Evolutionary conservation across 2,329 filamentous ascomycete species (phyloP).

Genomic region (Ascochyta rabiei): DNA sequence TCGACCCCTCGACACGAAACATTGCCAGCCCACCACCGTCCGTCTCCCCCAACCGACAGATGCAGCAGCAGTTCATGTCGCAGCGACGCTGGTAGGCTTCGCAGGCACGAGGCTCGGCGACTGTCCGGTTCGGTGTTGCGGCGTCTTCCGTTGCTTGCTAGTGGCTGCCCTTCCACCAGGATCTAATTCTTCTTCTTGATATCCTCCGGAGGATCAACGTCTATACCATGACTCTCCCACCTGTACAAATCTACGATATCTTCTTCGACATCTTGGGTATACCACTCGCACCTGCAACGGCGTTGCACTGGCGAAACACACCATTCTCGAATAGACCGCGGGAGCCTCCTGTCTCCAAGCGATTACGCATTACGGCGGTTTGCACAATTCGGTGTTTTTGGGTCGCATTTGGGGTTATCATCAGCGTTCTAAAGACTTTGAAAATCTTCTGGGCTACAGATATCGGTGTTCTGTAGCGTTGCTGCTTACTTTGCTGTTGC

Average conservation of each 20-base stretch:
- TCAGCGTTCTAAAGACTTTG: conserved; percentile 44
- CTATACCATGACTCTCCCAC: conserved; percentile 47
- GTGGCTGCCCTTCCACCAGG: conserved; percentile 44
- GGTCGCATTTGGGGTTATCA: conserved; percentile 44
- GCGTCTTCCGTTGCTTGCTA: conserved; percentile 49
- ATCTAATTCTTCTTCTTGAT: conserved; percentile 47
- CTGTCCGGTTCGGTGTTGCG: conserved; percentile 42
- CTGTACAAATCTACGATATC: conserved; percentile 53
- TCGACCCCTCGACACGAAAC: conserved; percentile 91
- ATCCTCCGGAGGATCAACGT: conserved; percentile 49
- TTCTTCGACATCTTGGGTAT: conserved; percentile 50
- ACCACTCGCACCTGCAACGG: conserved; percentile 50
- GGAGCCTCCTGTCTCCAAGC: conserved; percentile 47
- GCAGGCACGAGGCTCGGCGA: conserved; percentile 41
- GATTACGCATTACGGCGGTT: conserved; percentile 50
- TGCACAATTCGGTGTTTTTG: conserved; percentile 49
- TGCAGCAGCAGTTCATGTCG: conserved; percentile 58
- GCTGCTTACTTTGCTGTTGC: conserved; percentile 38
- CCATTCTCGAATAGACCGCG: conserved; percentile 47
- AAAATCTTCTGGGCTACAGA: conserved; percentile 45
- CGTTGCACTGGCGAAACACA: conserved; percentile 48
- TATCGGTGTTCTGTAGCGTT: conserved; percentile 45
- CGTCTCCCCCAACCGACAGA: conserved; percentile 68
- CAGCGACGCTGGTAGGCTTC: conserved; percentile 55
- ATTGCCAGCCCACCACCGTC: conserved; percentile 86